Evolutionary conservation across 2,329 filamentous ascomycete species (phyloP).

Genomic region (Aurifilum marmelostoma): DNA sequence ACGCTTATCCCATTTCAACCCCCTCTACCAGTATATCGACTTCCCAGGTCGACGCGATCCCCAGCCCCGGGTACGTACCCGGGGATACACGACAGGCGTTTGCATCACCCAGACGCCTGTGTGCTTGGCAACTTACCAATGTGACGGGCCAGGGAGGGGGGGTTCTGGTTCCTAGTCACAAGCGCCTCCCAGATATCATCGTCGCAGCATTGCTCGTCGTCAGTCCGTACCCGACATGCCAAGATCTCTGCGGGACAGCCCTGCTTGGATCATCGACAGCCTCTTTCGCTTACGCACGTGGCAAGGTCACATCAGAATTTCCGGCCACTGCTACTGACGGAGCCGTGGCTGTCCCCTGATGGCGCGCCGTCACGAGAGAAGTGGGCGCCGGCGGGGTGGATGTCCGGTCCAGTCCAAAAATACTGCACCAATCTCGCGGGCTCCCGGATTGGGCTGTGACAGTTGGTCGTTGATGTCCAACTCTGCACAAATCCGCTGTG

Average conservation of each 20-base stretch:
- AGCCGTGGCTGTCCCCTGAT: slow-evolving; percentile 2
- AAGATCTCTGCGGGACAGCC: background rate
- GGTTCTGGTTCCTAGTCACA: background rate
- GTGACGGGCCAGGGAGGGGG: background rate
- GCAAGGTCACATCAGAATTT: slow-evolving; percentile 27
- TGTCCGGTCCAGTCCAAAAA: background rate
- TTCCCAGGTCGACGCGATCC: slow-evolving; percentile 8
- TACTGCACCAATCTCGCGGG: slow-evolving; percentile 16
- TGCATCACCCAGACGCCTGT: slow-evolving; percentile 9
- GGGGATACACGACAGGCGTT: slow-evolving; percentile 17
- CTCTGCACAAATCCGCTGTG: background rate
- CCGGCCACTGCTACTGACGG: slow-evolving; percentile 16
- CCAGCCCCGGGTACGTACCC: slow-evolving; percentile 13
- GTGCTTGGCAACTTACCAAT: background rate
- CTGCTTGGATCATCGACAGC: slow-evolving; percentile 13
- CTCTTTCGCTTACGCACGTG: slow-evolving; percentile 30
- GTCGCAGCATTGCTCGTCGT: background rate
- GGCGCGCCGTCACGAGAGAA: slow-evolving; percentile 13
- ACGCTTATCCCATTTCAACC: slow-evolving; percentile 9
- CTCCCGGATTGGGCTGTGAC: background rate
- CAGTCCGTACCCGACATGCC: background rate
- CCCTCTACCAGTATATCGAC: background rate
- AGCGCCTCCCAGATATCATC: background rate
- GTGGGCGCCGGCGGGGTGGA: background rate
- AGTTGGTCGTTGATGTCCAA: background rate